Evolutionary conservation across 768 basidiomycete genomes (phyloP).

Genomic region (Leccinum subgranulosum): DNA sequence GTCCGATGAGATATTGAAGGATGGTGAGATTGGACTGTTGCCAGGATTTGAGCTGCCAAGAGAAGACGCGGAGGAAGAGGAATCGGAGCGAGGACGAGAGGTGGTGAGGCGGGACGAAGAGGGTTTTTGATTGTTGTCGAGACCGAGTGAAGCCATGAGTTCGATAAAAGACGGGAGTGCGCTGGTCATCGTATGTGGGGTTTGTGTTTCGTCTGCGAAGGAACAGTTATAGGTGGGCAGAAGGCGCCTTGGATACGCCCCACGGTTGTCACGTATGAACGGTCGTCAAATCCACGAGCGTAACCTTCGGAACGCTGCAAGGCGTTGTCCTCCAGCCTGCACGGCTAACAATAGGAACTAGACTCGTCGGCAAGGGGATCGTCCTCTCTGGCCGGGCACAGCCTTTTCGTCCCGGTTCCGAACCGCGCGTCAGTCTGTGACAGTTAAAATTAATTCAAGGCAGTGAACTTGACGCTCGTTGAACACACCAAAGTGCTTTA

Average conservation of each 20-base stretch:
- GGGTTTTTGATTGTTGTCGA: slow-evolving; percentile 47
- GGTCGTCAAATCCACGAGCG: slow-evolving; percentile 29
- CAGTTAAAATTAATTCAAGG: neutral
- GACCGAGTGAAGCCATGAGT: slow-evolving; percentile 80
- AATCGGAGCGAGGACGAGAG: slow-evolving; percentile 36
- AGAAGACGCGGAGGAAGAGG: slow-evolving; percentile 47
- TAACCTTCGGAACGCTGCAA: slow-evolving; percentile 16
- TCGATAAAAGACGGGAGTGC: slow-evolving; percentile 84
- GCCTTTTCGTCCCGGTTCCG: slow-evolving; percentile 18
- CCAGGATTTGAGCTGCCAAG: slow-evolving; percentile 35
- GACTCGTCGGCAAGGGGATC: slow-evolving; percentile 65
- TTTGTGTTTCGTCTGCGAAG: neutral
- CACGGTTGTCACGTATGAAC: slow-evolving; percentile 36
- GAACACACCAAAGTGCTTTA: neutral
- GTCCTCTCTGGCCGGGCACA: slow-evolving; percentile 16
- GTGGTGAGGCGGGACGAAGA: slow-evolving; percentile 26
- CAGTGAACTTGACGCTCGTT: neutral
- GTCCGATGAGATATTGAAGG: slow-evolving; percentile 34
- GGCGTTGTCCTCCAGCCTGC: slow-evolving; percentile 24
- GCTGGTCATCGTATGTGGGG: slow-evolving; percentile 37
- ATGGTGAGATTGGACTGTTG: slow-evolving; percentile 30
- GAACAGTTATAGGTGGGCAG: slow-evolving; percentile 26
- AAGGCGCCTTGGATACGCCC: slow-evolving; percentile 33
- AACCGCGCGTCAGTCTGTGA: slow-evolving; percentile 7
- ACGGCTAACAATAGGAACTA: slow-evolving; percentile 42